A percentile compares a stretch with the other conserved stretches of the same genome.
Evolutionary conservation across 495 filamentous ascomycete species (phyloP).

Genomic region (Halenospora varia): DNA sequence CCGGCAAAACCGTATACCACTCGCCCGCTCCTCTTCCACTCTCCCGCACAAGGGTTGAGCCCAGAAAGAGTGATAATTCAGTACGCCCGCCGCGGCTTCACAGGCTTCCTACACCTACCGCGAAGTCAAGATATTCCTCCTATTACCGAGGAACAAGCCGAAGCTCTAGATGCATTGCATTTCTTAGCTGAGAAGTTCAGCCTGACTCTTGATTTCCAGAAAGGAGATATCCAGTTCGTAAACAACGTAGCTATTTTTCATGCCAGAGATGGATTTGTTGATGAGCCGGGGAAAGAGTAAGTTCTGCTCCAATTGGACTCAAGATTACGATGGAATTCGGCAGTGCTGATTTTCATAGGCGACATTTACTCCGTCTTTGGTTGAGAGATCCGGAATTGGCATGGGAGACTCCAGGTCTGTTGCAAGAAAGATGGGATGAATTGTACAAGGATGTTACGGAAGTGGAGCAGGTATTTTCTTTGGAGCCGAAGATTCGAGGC

Average conservation of each 20-base stretch:
- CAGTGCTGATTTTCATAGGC: conserved; percentile 31
- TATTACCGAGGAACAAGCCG: conserved; percentile 61
- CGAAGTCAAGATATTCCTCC: conserved; percentile 49
- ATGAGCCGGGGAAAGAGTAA: conserved; percentile 43
- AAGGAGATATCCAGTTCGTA: conserved; percentile 49
- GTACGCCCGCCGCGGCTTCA: conserved; percentile 54
- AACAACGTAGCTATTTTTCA: conserved; percentile 53
- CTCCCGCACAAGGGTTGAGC: conserved; percentile 33
- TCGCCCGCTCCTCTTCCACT: conserved; percentile 46
- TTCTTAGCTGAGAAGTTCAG: conserved; percentile 54
- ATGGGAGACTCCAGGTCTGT: conserved; percentile 47
- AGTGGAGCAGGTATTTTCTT: conserved; percentile 48
- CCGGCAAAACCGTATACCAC: conserved; percentile 26
- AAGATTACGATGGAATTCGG: neutral
- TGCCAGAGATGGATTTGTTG: conserved; percentile 41
- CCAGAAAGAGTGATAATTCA: conserved; percentile 50
- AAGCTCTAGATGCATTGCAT: conserved; percentile 62
- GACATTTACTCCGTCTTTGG: conserved; percentile 56
- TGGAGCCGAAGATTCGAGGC: conserved; percentile 44
- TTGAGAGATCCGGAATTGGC: conserved; percentile 51
- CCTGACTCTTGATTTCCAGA: conserved; percentile 47
- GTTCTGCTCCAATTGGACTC: conserved; percentile 13
- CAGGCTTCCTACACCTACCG: conserved; percentile 50
- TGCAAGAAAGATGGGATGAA: conserved; percentile 45
- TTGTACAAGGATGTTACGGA: conserved; percentile 47